Percentiles rank a stretch among this genome's conserved stretches.
phyloP scores from a whole-genome alignment of 148 eudicot species.

The Rhododendron griersonianum region DNA sequence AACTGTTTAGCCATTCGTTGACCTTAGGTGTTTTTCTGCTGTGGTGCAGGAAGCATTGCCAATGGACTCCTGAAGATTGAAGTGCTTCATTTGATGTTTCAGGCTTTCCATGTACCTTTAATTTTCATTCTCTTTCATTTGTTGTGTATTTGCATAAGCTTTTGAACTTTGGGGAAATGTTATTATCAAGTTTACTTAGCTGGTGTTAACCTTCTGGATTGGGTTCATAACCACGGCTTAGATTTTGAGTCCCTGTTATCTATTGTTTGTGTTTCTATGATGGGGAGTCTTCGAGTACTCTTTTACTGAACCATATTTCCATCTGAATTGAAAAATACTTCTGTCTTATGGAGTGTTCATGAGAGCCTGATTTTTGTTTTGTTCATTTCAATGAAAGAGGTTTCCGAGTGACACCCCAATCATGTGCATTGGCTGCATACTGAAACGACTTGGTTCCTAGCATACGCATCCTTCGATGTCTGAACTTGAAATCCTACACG shows the following conservation, averaged over 20 bases:
- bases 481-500: not conserved
- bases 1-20: not conserved
- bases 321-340: not conserved
- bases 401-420: not conserved
- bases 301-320: not conserved
- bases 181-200: not conserved
- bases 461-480: not conserved
- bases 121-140: not conserved
- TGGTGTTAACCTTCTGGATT: not conserved
- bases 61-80: slow-evolving; percentile 5
- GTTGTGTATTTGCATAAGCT: slow-evolving; percentile 4
- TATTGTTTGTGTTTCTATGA: not conserved
- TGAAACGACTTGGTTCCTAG: not conserved
- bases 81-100: not conserved
- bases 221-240: not conserved
- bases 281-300: not conserved
- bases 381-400: not conserved
- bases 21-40: not conserved
- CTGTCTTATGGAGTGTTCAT: not conserved
- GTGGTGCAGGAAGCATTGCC: not conserved
- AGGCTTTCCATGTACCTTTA: not conserved
- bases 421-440: not conserved
- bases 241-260: not conserved
- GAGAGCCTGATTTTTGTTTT: not conserved
- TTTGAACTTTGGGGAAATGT: not conserved